These are phyloP conservation scores for Dioscorea cayenensis DNA, from an alignment of 116 monocot species.

Conservation along the genomic window DNA sequence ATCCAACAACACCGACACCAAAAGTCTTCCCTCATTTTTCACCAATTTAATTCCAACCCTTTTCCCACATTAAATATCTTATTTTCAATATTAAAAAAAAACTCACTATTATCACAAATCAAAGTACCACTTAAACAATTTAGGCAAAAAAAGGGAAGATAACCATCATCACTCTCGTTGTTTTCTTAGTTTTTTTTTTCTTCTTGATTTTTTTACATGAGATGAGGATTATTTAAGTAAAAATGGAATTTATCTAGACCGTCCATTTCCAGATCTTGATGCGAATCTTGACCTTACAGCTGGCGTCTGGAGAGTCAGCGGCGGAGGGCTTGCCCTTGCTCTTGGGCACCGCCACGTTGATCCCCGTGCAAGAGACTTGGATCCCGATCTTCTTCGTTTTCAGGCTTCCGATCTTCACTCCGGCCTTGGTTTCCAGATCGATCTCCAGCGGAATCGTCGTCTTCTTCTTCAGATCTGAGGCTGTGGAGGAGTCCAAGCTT, in stretches of 20 bases:
- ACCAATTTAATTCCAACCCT: no score
- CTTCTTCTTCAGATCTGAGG: slow-evolving; percentile 50
- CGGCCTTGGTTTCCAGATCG: slow-evolving; percentile 53
- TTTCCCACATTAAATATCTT: no score
- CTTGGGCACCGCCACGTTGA: slow-evolving; percentile 41
- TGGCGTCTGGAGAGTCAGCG: slow-evolving; percentile 19
- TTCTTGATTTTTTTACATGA: neutral
- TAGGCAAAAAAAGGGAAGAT: no score
- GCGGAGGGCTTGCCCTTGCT: slow-evolving; percentile 22
- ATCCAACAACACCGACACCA: no score
- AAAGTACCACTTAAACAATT: no score
- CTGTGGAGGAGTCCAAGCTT: slow-evolving; percentile 28
- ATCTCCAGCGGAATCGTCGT: slow-evolving; percentile 27
- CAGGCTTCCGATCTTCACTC: slow-evolving; percentile 44
- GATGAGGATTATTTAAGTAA: neutral
- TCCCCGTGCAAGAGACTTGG: slow-evolving; percentile 42
- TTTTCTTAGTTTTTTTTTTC: neutral
- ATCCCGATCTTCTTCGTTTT: slow-evolving; percentile 61
- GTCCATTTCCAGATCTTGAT: slow-evolving; percentile 93
- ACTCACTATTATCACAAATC: no score
- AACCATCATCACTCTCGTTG: no score
- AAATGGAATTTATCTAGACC: slow-evolving; percentile 20
- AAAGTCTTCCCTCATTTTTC: no score
- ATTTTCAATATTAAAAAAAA: no score
- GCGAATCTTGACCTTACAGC: slow-evolving; percentile 62